Evolutionary conservation across 2,329 filamentous ascomycete genomes (phyloP).

Genomic region (Nemania diffusa): DNA sequence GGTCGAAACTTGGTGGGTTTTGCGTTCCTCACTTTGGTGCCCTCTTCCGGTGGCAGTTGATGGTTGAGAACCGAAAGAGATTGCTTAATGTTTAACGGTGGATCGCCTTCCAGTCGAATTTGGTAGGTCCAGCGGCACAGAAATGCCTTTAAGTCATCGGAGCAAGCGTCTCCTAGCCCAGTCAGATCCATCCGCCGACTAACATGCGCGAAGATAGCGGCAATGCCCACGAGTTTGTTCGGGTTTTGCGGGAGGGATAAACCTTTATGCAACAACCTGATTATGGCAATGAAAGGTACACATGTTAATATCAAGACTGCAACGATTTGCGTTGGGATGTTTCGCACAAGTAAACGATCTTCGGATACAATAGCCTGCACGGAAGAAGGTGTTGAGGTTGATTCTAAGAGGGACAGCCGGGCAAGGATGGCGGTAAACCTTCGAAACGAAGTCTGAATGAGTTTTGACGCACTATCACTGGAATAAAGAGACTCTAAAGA

Average conservation of each 20-base stretch:
- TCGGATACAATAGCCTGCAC: conserved; percentile 4
- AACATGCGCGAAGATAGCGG: neutral
- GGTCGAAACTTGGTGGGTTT: neutral
- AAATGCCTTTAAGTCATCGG: neutral
- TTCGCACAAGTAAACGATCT: conserved; percentile 15
- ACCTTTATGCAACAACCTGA: neutral
- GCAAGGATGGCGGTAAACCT: conserved; percentile 15
- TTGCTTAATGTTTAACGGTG: neutral
- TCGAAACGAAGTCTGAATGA: neutral
- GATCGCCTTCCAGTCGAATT: neutral
- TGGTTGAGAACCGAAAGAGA: neutral
- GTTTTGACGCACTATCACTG: neutral
- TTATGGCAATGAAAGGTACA: neutral
- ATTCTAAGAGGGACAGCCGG: conserved; percentile 8
- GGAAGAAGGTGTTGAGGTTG: neutral
- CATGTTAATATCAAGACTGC: neutral
- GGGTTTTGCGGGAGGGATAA: neutral
- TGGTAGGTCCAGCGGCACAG: neutral
- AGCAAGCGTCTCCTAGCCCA: neutral
- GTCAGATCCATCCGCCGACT: neutral
- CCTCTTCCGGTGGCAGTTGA: neutral
- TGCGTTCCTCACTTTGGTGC: neutral
- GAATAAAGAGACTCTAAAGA: neutral
- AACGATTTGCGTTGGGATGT: neutral
- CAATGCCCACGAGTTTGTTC: neutral